Conservation (phyloP, 1,139 yeast species). For the Blastobotrys serpentis region DNA sequence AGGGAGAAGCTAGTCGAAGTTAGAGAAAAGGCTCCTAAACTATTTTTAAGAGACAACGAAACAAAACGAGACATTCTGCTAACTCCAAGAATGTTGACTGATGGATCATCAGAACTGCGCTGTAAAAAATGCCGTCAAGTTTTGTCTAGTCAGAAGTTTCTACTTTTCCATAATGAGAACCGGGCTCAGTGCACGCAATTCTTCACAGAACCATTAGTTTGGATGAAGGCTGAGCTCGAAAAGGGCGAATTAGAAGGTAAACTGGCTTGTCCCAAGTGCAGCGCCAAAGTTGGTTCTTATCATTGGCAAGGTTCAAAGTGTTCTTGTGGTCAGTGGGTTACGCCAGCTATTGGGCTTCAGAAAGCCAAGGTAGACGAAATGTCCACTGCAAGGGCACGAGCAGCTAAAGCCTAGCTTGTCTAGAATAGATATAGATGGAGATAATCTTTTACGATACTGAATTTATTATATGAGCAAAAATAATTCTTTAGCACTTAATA, state of each 20-base stretch:
- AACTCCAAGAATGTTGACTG: conserved; percentile 7
- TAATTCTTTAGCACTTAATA: too few species aligned
- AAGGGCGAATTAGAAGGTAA: conserved; percentile 78
- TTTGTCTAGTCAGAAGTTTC: conserved; percentile 31
- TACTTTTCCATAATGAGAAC: conserved; percentile 27
- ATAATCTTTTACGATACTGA: neutral
- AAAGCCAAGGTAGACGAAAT: conserved; percentile 77
- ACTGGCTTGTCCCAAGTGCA: conserved; percentile 80
- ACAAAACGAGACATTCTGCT: conserved; percentile 5
- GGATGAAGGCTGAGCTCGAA: conserved; percentile 84
- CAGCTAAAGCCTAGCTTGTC: conserved; percentile 15
- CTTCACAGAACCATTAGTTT: conserved; percentile 77
- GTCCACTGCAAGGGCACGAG: conserved; percentile 16
- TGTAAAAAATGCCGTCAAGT: conserved; percentile 38
- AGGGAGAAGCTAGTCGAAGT: neutral
- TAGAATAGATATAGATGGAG: neutral
- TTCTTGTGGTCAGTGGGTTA: conserved; percentile 94
- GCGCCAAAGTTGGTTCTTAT: conserved; percentile 72
- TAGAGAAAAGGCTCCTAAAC: conserved; percentile 3
- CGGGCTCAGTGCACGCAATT: conserved; percentile 69
- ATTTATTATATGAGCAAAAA: too few species aligned
- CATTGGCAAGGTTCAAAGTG: conserved; percentile 95
- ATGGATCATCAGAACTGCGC: conserved; percentile 28
- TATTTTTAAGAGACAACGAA: neutral
- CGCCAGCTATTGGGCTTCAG: conserved; percentile 85